Conservation (phyloP, 2,329 filamentous ascomycete genomes). For the Periconia digitata region DNA sequence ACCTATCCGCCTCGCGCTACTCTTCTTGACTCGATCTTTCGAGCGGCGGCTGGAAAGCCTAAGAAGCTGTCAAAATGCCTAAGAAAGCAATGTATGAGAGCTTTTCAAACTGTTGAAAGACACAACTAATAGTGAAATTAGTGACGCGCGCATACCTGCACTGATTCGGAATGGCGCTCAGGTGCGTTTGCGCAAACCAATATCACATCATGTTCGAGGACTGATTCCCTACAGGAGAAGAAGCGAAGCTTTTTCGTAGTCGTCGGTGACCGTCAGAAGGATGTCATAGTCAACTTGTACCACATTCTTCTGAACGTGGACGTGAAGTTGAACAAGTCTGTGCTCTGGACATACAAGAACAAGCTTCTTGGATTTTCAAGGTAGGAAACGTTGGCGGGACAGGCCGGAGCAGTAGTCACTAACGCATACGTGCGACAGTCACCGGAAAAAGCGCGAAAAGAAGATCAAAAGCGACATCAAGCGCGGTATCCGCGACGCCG, state of each 20-base stretch:
- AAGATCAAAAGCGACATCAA: slow-evolving; percentile 99
- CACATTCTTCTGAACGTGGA: slow-evolving; percentile 90
- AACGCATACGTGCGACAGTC: slow-evolving; percentile 48
- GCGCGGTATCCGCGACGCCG: slow-evolving; percentile 86
- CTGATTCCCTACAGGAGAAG: slow-evolving; percentile 64
- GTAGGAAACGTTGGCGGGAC: slow-evolving; percentile 36
- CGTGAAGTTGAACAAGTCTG: slow-evolving; percentile 92
- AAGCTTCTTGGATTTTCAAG: slow-evolving; percentile 91
- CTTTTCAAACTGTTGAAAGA: background rate
- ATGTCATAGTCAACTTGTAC: slow-evolving; percentile 93
- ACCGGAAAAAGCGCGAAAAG: slow-evolving; percentile 95
- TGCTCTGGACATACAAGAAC: slow-evolving; percentile 98
- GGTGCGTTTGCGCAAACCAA: slow-evolving; percentile 14
- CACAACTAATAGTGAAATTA: slow-evolving; percentile 16
- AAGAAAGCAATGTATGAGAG: slow-evolving; percentile 43
- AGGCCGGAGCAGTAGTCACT: background rate
- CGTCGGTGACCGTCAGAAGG: slow-evolving; percentile 90
- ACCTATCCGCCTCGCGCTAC: background rate
- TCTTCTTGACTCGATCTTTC: background rate
- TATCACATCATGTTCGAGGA: background rate
- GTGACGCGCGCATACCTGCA: slow-evolving; percentile 44
- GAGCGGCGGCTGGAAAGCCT: slow-evolving; percentile 34
- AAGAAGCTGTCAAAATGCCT: slow-evolving; percentile 36
- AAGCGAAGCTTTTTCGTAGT: slow-evolving; percentile 98
- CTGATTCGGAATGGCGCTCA: slow-evolving; percentile 45